Percentiles rank a stretch among this genome's conserved stretches.
Evolutionary conservation across 768 basidiomycete species (phyloP).

Genomic region (Suillus plorans): DNA sequence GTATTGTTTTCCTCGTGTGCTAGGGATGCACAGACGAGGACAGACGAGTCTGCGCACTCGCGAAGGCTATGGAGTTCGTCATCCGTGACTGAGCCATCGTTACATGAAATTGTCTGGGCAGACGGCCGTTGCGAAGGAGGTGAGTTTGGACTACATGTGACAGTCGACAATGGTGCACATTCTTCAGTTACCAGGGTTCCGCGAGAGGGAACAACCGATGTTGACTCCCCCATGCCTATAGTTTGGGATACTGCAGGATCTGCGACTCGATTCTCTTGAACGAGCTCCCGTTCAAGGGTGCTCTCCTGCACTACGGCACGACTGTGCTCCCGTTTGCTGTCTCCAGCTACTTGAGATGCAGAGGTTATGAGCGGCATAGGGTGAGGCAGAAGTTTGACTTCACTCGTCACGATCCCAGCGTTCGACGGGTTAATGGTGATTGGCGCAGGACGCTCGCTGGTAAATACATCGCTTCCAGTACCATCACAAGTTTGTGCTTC

Average conservation of each 20-base stretch:
- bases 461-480: not conserved
- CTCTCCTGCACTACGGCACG: not conserved
- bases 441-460: not conserved
- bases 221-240: not conserved
- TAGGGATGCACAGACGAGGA: not conserved
- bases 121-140: not conserved
- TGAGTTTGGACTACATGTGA: not conserved
- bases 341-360: not conserved
- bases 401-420: not conserved
- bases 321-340: too few species aligned
- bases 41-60: not conserved
- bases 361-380: not conserved
- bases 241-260: not conserved
- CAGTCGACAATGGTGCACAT: not conserved
- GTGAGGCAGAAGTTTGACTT: not conserved
- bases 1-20: not conserved
- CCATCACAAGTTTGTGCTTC: not conserved
- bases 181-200: not conserved
- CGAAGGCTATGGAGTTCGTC: not conserved
- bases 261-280: not conserved
- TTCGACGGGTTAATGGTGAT: not conserved
- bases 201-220: not conserved
- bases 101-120: not conserved
- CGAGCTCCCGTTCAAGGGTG: not conserved
- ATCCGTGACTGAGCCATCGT: not conserved